Percentiles rank a stretch among this genome's conserved stretches.
phyloP scores from a whole-genome alignment of 257 asterid genomes.

The Solanum etuberosum region DNA sequence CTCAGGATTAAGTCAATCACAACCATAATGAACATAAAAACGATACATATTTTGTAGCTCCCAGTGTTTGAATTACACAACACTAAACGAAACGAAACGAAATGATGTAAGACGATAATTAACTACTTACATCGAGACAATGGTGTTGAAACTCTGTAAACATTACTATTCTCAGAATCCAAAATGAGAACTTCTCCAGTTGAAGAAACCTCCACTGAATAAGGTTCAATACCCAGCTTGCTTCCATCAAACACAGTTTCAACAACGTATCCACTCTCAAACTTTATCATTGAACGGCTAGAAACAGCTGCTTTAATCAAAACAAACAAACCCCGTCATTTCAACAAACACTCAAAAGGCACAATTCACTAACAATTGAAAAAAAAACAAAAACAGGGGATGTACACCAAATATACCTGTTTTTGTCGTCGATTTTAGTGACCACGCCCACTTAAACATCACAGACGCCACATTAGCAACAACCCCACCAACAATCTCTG shows the following conservation, averaged over 20 bases:
- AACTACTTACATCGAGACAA: slow-evolving; percentile 66
- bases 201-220: slow-evolving; percentile 56
- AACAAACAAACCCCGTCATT: slow-evolving; percentile 3
- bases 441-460: slow-evolving; percentile 76
- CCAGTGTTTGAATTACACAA: background rate
- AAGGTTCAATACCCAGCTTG: slow-evolving; percentile 80
- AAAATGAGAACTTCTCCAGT: slow-evolving; percentile 63
- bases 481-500: slow-evolving; percentile 79
- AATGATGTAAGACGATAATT: background rate
- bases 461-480: slow-evolving; percentile 71
- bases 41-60: background rate
- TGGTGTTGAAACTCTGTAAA: slow-evolving; percentile 75
- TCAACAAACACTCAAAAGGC: background rate
- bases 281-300: slow-evolving; percentile 90
- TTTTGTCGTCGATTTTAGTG: slow-evolving; percentile 59
- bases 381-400: background rate
- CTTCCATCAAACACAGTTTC: slow-evolving; percentile 98
- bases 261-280: slow-evolving; percentile 82
- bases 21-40: background rate
- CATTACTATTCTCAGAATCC: slow-evolving; percentile 79
- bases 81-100: background rate
- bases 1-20: background rate
- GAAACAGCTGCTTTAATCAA: slow-evolving; percentile 35
- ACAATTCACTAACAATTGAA: slow-evolving; percentile 11
- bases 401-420: slow-evolving; percentile 30